These are phyloP conservation scores for Neoscytalidium dimidiatum DNA, from an alignment of 2,329 filamentous ascomycete species.

Conservation along the genomic window DNA sequence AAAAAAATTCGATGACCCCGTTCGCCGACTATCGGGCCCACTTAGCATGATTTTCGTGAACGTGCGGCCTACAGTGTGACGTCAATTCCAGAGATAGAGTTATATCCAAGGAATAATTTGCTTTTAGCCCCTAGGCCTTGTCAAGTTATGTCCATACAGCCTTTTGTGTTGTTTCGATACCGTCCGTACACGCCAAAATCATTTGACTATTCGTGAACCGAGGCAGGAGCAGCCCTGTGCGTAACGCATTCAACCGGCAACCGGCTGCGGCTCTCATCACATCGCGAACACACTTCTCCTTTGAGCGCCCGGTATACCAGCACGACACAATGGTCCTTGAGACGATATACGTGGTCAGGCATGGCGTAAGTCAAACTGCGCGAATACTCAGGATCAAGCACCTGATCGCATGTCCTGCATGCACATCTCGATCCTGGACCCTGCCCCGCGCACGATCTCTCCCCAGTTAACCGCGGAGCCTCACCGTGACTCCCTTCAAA, in stretches of 20 bases:
- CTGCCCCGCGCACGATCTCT: not conserved
- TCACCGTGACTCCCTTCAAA: conserved; percentile 15
- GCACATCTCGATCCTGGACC: conserved; percentile 2
- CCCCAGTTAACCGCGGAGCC: conserved; percentile 11
- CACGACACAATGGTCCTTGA: conserved; percentile 42
- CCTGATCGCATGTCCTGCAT: conserved; percentile 1
- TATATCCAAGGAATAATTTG: conserved; percentile 1
- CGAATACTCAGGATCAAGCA: not conserved
- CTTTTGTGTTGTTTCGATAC: not conserved
- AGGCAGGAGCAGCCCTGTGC: conserved; percentile 14
- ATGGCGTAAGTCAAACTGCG: conserved; percentile 48
- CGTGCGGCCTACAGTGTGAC: not conserved
- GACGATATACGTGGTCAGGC: conserved; percentile 51
- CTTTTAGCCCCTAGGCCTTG: not conserved
- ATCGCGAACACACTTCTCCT: not conserved
- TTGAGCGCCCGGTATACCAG: not conserved
- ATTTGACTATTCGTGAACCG: conserved; percentile 3
- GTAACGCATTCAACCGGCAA: not conserved
- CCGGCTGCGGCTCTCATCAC: conserved; percentile 5
- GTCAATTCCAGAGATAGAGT: not conserved
- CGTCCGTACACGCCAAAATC: not conserved
- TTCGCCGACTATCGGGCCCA: conserved; percentile 9
- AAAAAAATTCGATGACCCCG: conserved; percentile 4
- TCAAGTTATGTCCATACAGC: not conserved
- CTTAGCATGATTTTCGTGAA: conserved; percentile 11